Conservation (phyloP, 306 rosid species). For the Vigna unguiculata region DNA sequence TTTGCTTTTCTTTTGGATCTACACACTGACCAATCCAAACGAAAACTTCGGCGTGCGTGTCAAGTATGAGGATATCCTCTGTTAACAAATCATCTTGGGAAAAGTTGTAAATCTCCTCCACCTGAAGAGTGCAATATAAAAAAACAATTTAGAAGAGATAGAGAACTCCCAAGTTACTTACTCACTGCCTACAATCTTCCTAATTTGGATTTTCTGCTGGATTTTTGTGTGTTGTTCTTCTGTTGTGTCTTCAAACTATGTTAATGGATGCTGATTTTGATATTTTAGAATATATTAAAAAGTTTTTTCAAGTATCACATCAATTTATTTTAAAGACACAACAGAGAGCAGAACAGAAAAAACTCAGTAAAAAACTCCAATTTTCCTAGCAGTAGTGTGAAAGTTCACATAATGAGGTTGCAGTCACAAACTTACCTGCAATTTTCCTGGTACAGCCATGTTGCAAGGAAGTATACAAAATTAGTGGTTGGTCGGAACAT, state of each 20-base stretch:
- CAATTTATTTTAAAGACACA: too few species aligned
- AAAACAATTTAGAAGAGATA: slow-evolving; percentile 44
- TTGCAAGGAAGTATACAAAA: slow-evolving; percentile 48
- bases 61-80: slow-evolving; percentile 91
- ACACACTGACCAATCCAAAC: slow-evolving; percentile 95
- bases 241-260: too few species aligned
- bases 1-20: slow-evolving; percentile 89
- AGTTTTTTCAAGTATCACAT: too few species aligned
- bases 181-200: slow-evolving; percentile 35
- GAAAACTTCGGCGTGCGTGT: slow-evolving; percentile 97
- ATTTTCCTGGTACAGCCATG: slow-evolving; percentile 77
- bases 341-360: too few species aligned
- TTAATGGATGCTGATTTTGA: too few species aligned
- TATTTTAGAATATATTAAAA: too few species aligned
- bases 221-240: too few species aligned
- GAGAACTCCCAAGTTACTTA: slow-evolving; percentile 26
- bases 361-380: too few species aligned
- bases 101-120: slow-evolving; percentile 89
- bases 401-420: slow-evolving; percentile 43
- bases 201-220: too few species aligned
- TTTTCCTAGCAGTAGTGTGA: slow-evolving; percentile 35
- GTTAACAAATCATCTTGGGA: slow-evolving; percentile 95
- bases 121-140: slow-evolving; percentile 56
- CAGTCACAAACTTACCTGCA: slow-evolving; percentile 77
- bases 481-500: slow-evolving; percentile 53